Evolutionary conservation across 805 yeast species (phyloP), one percentile per base, ranked within the genome.

Genomic region (Hanseniaspora valbyensis): DNA sequence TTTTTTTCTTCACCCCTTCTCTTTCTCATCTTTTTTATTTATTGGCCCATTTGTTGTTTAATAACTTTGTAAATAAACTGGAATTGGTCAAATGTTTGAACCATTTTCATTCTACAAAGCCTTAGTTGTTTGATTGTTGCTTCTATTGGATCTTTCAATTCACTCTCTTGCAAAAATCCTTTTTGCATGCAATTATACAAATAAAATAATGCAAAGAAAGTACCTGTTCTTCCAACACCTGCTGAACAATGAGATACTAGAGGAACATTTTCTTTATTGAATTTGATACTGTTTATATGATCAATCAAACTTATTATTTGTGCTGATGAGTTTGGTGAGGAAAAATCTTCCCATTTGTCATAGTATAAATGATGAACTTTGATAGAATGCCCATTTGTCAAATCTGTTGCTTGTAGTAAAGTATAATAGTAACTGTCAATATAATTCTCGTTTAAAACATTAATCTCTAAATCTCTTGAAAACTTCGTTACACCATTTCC

Each of bases 221-320:
- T 87, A 2, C 98, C 98, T 0, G 97, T 86, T 55, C 98, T 70
- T 2, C 98, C 98, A 54, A 95, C 90, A 0, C 98, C 98, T 0
- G 98, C 98, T 4, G 96, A 87, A 59, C 98, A 92, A 62, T 92
- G 98, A 19, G 83, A 84, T 40, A 88, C 67, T 1, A 80, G 70
- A 19, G 92, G 90, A 42, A 60, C 64, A 1, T 39, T 30, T n/a
- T 38, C 16, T 2, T 56, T 59, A 1, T 49, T 37, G 7, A 57
- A 54, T 42, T 64, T 64, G 24, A 67, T 52, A 1, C 55, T 53
- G 36, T 64, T 63, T 0, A 64, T 61, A 18, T 65, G 61, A 3
- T 54, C 54, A 32, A 65, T 60, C 28, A 70, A 50, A 10, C 59
- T 42, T 53, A 66, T 56, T 2, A 70, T 59, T 0, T 69, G 66